Evolutionary conservation across 2,329 filamentous ascomycete genomes (phyloP).

Genomic region (Colletotrichum tropicale): DNA sequence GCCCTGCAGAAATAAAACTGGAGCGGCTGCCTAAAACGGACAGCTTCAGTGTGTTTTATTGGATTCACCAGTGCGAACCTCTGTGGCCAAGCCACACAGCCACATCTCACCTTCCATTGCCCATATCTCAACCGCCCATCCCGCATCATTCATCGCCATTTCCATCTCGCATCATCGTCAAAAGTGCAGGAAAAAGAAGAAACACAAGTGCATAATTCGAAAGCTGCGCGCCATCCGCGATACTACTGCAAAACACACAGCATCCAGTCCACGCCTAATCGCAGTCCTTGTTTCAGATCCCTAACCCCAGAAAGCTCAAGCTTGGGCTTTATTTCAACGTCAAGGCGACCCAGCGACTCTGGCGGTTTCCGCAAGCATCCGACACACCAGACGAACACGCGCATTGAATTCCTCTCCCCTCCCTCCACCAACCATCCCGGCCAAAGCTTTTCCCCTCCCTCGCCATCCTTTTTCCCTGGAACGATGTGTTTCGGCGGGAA

Average conservation of each 20-base stretch:
- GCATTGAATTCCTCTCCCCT: not conserved
- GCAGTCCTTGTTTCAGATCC: not conserved
- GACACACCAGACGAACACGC: slow-evolving; percentile 7
- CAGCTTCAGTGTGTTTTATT: not conserved
- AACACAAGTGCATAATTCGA: not conserved
- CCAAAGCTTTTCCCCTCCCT: not conserved
- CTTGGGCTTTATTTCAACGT: slow-evolving; percentile 12
- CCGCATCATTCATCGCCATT: not conserved
- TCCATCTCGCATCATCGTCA: not conserved
- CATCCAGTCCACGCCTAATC: not conserved
- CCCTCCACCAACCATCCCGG: not conserved
- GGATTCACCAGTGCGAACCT: not conserved
- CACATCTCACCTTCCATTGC: not conserved
- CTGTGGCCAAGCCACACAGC: not conserved
- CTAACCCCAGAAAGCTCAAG: not conserved
- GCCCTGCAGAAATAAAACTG: not conserved
- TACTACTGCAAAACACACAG: not conserved
- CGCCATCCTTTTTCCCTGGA: not conserved
- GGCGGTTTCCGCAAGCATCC: not conserved
- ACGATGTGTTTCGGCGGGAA: slow-evolving; percentile 57
- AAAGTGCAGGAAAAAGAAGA: not conserved
- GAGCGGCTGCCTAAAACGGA: slow-evolving; percentile 2
- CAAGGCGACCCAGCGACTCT: not conserved
- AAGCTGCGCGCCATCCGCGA: not conserved
- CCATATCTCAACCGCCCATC: not conserved